Evolutionary conservation across 345 rosid genomes (phyloP).

Genomic region (Hibiscus tridactylites): DNA sequence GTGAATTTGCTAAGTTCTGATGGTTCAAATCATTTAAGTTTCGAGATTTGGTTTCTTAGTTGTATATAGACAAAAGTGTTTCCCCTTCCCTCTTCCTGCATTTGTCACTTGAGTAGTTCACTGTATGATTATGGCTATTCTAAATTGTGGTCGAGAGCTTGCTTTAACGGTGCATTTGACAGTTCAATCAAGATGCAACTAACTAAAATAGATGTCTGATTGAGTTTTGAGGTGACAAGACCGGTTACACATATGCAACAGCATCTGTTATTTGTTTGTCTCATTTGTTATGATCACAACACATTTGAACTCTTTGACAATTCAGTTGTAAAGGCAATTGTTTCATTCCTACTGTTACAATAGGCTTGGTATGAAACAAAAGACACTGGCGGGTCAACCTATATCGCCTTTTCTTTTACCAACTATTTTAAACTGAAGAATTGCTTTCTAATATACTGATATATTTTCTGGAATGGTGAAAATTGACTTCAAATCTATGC

Average conservation of each 20-base stretch:
- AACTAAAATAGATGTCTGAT: not conserved
- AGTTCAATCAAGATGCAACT: not conserved
- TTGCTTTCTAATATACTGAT: not conserved
- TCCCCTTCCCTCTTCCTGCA: not conserved
- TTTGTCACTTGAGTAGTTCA: not conserved
- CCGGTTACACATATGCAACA: not conserved
- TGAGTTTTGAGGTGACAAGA: not conserved
- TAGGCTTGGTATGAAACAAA: not conserved
- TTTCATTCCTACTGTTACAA: not conserved
- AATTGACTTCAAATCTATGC: not conserved
- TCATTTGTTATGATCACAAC: not conserved
- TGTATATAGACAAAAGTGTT: not conserved
- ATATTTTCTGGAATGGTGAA: not conserved
- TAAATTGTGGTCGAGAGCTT: not conserved
- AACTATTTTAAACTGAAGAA: not conserved
- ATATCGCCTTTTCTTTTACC: not conserved
- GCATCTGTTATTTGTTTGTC: not conserved
- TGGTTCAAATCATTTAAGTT: not conserved
- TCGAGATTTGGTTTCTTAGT: not conserved
- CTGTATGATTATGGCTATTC: not conserved
- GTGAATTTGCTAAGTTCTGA: not conserved
- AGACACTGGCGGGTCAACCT: no score
- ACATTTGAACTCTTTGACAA: not conserved
- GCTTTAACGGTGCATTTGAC: not conserved
- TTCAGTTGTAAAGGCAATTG: not conserved